A percentile compares a stretch with the other conserved stretches of the same genome.
phyloP scores from a whole-genome alignment of 257 asterid genomes.

The Misopates orontium region DNA sequence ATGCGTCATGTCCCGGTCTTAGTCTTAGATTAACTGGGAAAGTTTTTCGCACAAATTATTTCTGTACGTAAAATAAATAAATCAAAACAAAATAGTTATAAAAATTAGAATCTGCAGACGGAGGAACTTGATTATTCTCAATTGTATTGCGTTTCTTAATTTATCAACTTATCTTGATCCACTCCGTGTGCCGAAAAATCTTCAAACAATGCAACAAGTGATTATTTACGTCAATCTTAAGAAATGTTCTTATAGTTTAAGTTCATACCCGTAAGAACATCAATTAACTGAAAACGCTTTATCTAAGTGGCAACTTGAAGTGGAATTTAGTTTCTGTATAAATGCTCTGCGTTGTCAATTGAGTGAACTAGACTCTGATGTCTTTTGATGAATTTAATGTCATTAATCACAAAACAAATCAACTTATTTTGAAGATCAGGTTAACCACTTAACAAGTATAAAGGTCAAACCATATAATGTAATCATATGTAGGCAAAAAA shows the following conservation, averaged over 20 bases:
- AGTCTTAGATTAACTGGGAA: too few relatives aligned
- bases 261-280: neutral
- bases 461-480: neutral
- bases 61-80: too few relatives aligned
- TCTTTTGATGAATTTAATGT: conserved; percentile 25
- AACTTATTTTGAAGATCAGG: neutral
- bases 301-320: neutral
- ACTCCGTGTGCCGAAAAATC: conserved; percentile 23
- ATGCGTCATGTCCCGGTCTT: too few relatives aligned
- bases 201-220: conserved; percentile 12
- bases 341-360: conserved; percentile 16
- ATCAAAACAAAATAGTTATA: too few relatives aligned
- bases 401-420: conserved; percentile 21
- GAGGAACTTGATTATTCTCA: too few relatives aligned
- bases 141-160: neutral
- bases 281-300: neutral
- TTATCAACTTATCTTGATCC: conserved; percentile 15
- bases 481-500: neutral
- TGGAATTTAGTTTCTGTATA: conserved; percentile 6
- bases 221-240: conserved; percentile 27
- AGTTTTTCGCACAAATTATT: too few relatives aligned
- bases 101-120: too few relatives aligned
- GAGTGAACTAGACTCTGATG: conserved; percentile 33
- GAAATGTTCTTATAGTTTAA: conserved; percentile 6
- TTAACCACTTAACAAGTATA: neutral